Conservation (phyloP, 2,329 filamentous ascomycete species). For the Hypoxylon sp. region DNA sequence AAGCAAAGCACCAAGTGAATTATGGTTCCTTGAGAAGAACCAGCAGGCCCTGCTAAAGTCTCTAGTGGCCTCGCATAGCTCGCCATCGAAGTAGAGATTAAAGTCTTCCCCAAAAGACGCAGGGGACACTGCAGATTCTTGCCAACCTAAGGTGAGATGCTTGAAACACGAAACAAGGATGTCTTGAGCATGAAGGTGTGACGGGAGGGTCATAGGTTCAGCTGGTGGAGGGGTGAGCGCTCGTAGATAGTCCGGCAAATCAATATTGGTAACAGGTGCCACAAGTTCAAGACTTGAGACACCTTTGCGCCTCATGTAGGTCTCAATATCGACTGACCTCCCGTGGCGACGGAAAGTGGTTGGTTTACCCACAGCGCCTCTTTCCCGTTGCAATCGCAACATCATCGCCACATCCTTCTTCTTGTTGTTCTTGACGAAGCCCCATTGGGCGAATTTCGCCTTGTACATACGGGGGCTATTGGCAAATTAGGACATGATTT, state of each 20-base stretch:
- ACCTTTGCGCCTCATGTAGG: slow-evolving; percentile 46
- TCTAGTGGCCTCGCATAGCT: slow-evolving; percentile 44
- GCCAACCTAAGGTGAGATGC: slow-evolving; percentile 38
- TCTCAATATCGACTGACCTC: slow-evolving; percentile 47
- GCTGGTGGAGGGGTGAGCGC: slow-evolving; percentile 43
- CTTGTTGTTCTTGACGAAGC: slow-evolving; percentile 49
- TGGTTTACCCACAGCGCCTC: slow-evolving; percentile 46
- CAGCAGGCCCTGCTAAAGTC: slow-evolving; percentile 46
- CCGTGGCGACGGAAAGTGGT: slow-evolving; percentile 48
- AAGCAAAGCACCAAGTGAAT: slow-evolving; percentile 37
- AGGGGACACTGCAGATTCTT: slow-evolving; percentile 33
- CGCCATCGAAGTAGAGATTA: slow-evolving; percentile 41
- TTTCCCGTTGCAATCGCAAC: slow-evolving; percentile 44
- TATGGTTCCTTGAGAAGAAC: slow-evolving; percentile 44
- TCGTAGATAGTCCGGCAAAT: slow-evolving; percentile 43
- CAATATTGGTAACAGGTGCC: slow-evolving; percentile 20
- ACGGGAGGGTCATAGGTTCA: slow-evolving; percentile 41
- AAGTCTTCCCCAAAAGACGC: slow-evolving; percentile 39
- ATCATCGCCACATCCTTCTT: slow-evolving; percentile 48
- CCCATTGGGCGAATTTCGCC: slow-evolving; percentile 48
- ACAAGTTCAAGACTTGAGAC: slow-evolving; percentile 38
- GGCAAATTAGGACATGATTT: slow-evolving; percentile 15
- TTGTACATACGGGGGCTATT: slow-evolving; percentile 48
- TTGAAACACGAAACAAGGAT: slow-evolving; percentile 44
- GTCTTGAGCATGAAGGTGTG: slow-evolving; percentile 44